Base-by-base conservation (phyloP, 192 early-diverging fungal species). In the Backusella westeae region DNA sequence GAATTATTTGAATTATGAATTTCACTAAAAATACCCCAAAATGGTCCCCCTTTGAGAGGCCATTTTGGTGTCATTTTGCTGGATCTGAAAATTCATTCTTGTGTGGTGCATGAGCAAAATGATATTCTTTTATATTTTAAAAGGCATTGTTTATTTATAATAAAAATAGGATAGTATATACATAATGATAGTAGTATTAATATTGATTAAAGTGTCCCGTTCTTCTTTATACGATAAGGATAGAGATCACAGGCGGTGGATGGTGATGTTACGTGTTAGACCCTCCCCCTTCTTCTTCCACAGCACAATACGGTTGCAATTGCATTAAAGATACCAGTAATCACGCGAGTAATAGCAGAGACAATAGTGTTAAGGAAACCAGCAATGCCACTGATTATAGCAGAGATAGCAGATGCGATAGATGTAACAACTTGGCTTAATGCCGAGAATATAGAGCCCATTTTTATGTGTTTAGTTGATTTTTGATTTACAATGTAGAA, bases 291-390 rank as follows among this genome's bases (percentile, higher is more conserved):
- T 21, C 68, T 10, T 69, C 34, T 69, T 34, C 74, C 56, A 42
- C 74, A 75, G 17, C 65, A 56, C 3, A 56, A 68, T 7, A 38
- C 34, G n/a, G 63, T 39, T 39, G 65, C 72, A 53, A 78, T 78
- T 23, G 77, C 72, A 46, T 75, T 66, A 53, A 78, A 74, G 34
- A 78, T 78, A 59, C 77, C 77, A 29, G 77, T 78, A 59, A 78
- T 74, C 70, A 73, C 70, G 26, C 66, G 26, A 17, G 67, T 69
- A 21, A 78, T 75, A 12, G 77, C 77, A 65, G 39, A 44, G 38
- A 78, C 59, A 34, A 78, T 69, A 34, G 68, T 70, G 4, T 73
- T 67, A 34, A 74, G 74, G 68, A 78, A 75, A 19, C 77, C 74
- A 35, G 77, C 72, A 36, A 78, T 73, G 39, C 72, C 77, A 21